Evolutionary conservation across 176 grass and related monocot species (phyloP), one percentile per base, ranked within the genome.

Genomic region (Zoysia japonica): DNA sequence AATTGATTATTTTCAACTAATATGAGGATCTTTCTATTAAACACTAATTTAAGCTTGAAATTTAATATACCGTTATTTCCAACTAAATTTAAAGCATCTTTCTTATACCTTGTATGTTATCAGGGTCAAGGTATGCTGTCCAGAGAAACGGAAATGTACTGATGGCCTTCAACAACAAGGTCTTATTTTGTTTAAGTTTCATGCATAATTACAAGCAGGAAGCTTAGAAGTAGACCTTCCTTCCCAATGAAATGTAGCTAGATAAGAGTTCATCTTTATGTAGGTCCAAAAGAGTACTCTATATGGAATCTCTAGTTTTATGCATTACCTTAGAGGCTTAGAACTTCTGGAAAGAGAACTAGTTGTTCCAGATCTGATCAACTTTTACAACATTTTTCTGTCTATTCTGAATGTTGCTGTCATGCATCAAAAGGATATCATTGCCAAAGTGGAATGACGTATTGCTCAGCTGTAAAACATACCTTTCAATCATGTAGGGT

Each of bases 161-260:
- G 67, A 93, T 99, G 92, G 52, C 92, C 80, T 99, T 99, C 71
- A 99, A 99, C 81, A 99, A 99, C 60, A 99, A 95, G 90, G 96
- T 95, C 79, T 84, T 56, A 42, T 35, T 79, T 60, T 36, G 14
- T 80, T 61, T 65, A 19, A 68, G 17, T 3, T 52, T 36, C 70
- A 75, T 51, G 12, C 11, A 59, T 74, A 12, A 14, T 67, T 75
- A 16, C 36, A 83, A 49, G 35, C 39, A 4, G 72, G 19, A 72
- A 9, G 41, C 3, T 5, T 64, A 12, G 17, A 40, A 61, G 28
- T 78, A 50, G 17, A 51, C 20, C 47, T 65, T 75, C 40, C 47
- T 41, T 71, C 16, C 65, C 2, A 35, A 59, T 46, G 35, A 72
- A 19, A 57, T 82, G 4, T 70, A 28, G 6, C 45, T 46, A 53